Percentiles rank a stretch among this genome's conserved stretches.
phyloP scores from a whole-genome alignment of 2,329 filamentous ascomycete genomes.

The Ceratocystis alfenasii region DNA sequence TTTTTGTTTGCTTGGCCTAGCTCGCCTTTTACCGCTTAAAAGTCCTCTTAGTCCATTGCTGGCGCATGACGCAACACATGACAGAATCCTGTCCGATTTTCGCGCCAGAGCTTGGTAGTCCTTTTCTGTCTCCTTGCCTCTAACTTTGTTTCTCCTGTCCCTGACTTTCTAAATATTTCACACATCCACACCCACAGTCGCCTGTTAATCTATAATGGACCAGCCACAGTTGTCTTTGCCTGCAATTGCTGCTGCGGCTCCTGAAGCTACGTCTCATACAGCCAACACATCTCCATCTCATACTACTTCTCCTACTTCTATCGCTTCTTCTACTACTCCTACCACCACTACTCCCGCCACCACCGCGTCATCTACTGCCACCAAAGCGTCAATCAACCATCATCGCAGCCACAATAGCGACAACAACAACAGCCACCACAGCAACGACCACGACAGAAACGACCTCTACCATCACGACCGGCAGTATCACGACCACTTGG shows the following conservation, averaged over 20 bases:
- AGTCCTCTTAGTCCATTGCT: neutral
- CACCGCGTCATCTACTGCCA: constrained; percentile 8
- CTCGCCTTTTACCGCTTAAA: constrained; percentile 5
- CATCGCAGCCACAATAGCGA: neutral
- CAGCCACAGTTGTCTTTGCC: constrained; percentile 9
- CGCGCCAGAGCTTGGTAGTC: constrained; percentile 19
- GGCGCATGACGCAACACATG: constrained; percentile 20
- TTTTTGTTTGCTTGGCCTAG: neutral
- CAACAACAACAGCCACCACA: neutral
- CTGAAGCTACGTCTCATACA: constrained; percentile 5
- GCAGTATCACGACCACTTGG: neutral
- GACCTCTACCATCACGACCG: neutral
- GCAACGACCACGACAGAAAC: neutral
- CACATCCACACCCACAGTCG: neutral
- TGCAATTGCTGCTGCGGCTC: constrained; percentile 1
- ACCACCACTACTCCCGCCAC: constrained; percentile 12
- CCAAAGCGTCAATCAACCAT: neutral
- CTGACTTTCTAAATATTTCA: neutral
- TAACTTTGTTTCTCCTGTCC: neutral
- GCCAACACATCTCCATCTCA: neutral
- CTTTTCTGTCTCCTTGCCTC: constrained; percentile 12
- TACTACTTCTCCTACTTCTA: neutral
- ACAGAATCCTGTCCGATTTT: constrained; percentile 20
- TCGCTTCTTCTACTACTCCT: neutral
- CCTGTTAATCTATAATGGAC: constrained; percentile 9